Evolutionary conservation across 495 filamentous ascomycete genomes (phyloP), one percentile per base, ranked within the genome.

Genomic region (Cairneyella variabilis): DNA sequence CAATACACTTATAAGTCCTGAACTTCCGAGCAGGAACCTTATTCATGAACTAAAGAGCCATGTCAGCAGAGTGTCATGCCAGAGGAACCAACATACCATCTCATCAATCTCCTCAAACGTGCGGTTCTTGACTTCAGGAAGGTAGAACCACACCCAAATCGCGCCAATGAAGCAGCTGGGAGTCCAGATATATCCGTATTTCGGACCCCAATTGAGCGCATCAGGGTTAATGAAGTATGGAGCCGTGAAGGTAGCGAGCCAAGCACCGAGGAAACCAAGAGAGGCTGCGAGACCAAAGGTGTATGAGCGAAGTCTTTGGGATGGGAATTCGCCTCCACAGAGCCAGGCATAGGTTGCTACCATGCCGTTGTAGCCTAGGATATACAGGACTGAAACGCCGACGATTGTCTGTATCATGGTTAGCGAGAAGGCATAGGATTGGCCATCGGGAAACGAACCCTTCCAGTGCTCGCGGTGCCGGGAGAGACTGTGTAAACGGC

Each of bases 121-220:
- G 20, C 84, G 77, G n/a, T 84, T 84, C 4, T 71, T 68, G 0
- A 85, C 84, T 57, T 90, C 86, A 0, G 86, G 86, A 2, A 90
- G 76, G n/a, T 83, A 81, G 74, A 89, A 86, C 67, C 77, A 90
- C 11, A 44, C 28, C 56, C 69, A 64, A 0, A 72, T 64, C 17
- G 76, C 65, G 40, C 77, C 70, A 11, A 65, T 53, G 0, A 75
- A 28, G 30, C 73, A 74, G 20, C 66, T 64, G 8, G 55, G 64
- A 27, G 68, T 67, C 72, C 71, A 75, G n/a, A 71, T 69, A 41
- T 71, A 69, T 2, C 69, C 70, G 43, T 75, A 75, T 54, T 70
- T 70, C 0, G 72, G 63, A 10, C 65, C 78, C 78, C 78, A 84
- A 51, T 76, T 73, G 12, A 83, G 54, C 10, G 72, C 62, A 27